phyloP scores from a whole-genome alignment of 2,329 filamentous ascomycete genomes.

The Helotiales sp. region DNA sequence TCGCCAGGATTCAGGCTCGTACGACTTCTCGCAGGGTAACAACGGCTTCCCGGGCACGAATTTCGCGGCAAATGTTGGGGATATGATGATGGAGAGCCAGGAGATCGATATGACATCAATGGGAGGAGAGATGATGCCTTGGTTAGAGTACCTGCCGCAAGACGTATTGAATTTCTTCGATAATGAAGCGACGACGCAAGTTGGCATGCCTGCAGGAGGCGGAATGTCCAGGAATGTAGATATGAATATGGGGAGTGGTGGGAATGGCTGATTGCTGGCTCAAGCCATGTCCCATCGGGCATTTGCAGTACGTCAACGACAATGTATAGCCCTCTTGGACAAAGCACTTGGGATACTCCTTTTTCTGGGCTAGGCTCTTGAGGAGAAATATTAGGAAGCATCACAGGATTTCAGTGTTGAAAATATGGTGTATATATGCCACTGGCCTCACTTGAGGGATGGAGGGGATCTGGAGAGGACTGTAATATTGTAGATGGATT shows the following conservation, averaged over 20 bases:
- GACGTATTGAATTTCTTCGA: slow-evolving; percentile 65
- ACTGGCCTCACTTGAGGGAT: too few relatives aligned
- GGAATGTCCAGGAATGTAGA: not conserved
- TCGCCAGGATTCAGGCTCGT: slow-evolving; percentile 14
- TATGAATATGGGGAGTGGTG: slow-evolving; percentile 1
- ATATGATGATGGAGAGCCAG: slow-evolving; percentile 76
- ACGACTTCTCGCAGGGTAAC: slow-evolving; percentile 28
- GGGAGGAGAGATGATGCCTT: slow-evolving; percentile 73
- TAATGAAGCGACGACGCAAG: slow-evolving; percentile 2
- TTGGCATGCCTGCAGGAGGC: not conserved
- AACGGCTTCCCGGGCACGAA: slow-evolving; percentile 22
- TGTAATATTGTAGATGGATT: too few relatives aligned
- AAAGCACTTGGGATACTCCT: too few relatives aligned
- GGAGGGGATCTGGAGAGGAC: too few relatives aligned
- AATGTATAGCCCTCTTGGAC: too few relatives aligned
- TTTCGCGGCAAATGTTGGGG: slow-evolving; percentile 39
- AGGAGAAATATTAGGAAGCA: too few relatives aligned
- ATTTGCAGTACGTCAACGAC: too few relatives aligned
- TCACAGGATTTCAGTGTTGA: too few relatives aligned
- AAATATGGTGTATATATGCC: too few relatives aligned
- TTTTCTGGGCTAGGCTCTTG: too few relatives aligned
- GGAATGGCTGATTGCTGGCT: not conserved
- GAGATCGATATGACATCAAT: slow-evolving; percentile 76
- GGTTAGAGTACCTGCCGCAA: slow-evolving; percentile 74
- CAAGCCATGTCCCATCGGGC: too few relatives aligned